Percentiles rank a stretch among this genome's conserved stretches.
Conservation (phyloP, 2,329 filamentous ascomycete species). For the Alternaria tenuissima region DNA sequence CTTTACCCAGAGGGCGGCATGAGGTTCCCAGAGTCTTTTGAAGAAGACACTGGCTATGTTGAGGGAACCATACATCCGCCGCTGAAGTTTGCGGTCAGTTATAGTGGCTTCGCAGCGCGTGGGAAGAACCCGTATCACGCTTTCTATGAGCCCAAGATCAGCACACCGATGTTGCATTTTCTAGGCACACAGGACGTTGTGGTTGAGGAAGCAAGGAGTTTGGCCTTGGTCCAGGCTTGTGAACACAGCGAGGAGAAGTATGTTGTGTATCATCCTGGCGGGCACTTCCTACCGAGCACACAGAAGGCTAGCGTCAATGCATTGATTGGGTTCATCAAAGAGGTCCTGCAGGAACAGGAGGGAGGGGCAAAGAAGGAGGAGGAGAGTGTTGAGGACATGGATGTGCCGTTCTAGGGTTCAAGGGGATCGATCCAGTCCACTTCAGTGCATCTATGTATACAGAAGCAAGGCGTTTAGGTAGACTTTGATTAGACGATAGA, state of each 20-base stretch:
- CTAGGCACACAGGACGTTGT: conserved; percentile 86
- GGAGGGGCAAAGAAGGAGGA: conserved; percentile 52
- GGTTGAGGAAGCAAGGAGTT: conserved; percentile 78
- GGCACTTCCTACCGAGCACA: conserved; percentile 83
- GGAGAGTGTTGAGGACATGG: conserved; percentile 72
- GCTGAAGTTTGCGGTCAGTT: conserved; percentile 76
- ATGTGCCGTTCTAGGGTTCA: conserved; percentile 67
- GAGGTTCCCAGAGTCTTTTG: conserved; percentile 59
- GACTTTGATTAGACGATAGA: neutral
- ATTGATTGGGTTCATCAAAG: conserved; percentile 74
- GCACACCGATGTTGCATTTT: conserved; percentile 81
- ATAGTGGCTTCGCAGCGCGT: conserved; percentile 78
- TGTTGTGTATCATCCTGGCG: conserved; percentile 80
- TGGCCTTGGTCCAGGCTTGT: conserved; percentile 72
- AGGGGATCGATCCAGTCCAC: neutral
- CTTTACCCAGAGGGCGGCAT: conserved; percentile 55
- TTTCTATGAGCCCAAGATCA: conserved; percentile 78
- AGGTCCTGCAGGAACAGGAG: conserved; percentile 55
- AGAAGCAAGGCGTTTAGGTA: conserved; percentile 1
- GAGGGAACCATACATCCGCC: conserved; percentile 58
- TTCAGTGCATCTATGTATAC: neutral
- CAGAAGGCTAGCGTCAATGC: conserved; percentile 82
- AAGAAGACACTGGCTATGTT: conserved; percentile 25
- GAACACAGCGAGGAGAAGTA: conserved; percentile 57
- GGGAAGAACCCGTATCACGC: conserved; percentile 68